Evolutionary conservation across 2,329 filamentous ascomycete genomes (phyloP), one percentile per base, ranked within the genome.

Genomic region (Lecanicillium sp.): DNA sequence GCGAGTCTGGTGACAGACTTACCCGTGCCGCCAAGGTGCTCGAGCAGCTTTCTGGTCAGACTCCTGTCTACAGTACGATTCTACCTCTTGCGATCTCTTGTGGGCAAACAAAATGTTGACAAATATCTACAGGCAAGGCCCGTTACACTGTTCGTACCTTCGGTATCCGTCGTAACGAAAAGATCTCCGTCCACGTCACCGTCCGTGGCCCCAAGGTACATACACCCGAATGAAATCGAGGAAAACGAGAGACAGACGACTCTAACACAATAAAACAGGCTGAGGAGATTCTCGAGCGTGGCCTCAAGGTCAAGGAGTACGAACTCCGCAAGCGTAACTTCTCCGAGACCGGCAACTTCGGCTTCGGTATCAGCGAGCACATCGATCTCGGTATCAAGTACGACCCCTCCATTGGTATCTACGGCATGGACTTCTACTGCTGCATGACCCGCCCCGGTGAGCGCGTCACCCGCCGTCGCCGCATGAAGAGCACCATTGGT

Each of bases 381-480:
- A 98, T 98, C 73, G 92, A 98, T 80, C 80, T 98, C 62, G 92
- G 92, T 64, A 98, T 98, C 86, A 98, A 98, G 83, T 95, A 95
- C 78, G 89, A 95, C 75, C 89, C 89, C 51, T 84, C 79, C 51
- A 95, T 95, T 58, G 89, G 89, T 82, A 95, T 95, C 70, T 95
- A 95, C 79, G 89, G 92, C 68, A 98, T 98, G 92, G 92, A 98
- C 76, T 98, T 98, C 76, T 98, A 95, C 85, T 89, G 83, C 85
- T 96, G 90, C 87, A 98, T 98, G 92, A 95, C 88, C 77, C 89
- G 92, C 63, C 92, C 90, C 60, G 92, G 92, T 75, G 89, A 95
- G 80, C 89, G 92, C 67, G 87, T 98, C 65, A 84, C 86, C 67
- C 90, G 88, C 77, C 88, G 92, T 64, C 84, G 90, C 67, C 87